Evolutionary conservation across 2,329 filamentous ascomycete species (phyloP), one percentile per base, ranked within the genome.

Genomic region (Calonectria crousiana): DNA sequence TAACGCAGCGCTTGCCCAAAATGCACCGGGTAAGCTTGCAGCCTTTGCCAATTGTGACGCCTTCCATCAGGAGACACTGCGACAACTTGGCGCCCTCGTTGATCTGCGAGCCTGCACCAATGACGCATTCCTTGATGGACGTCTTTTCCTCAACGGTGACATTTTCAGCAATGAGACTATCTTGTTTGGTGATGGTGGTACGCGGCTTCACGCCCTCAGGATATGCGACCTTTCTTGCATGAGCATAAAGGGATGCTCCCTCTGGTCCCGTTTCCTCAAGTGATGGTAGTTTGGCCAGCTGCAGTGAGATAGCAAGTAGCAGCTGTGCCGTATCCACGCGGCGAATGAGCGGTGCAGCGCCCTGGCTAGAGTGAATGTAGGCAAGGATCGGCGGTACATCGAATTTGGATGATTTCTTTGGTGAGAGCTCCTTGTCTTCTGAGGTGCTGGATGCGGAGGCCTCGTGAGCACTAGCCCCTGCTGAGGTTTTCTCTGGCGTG

Each of bases 31-130:
- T 97, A 67, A 98, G 87, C 83, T 95, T 95, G 81, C 93, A 96
- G 53, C 94, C 93, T 80, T 95, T 94, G 18, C 95, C 96, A 16
- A 99, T 90, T 10, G 95, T 92, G 0, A 95, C 96, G 4, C 95
- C 95, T 74, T 98, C 96, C 95, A 98, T 98, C 26, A 98, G 87
- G 62, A 98, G 85, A 84, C 96, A 98, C 77, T 96, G 91, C n/a
- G 92, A 93, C 56, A 99, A 86, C 77, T 96, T 94, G 36, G 94
- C 95, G n/a, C 95, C 95, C 78, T 93, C 92, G 75, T 93, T 92
- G 77, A 99, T 96, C 80, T 94, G 93, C 83, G 95, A 98, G 79
- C 95, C 95, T 6, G 95, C 92, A 3, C 97, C 97, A 51, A 99
- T 92, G 36, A 98, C 95, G 47, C 90, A 94, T 84, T 98, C 95